Base-by-base conservation (phyloP, 1,139 yeast genomes). In the Yamadazyma taylorii region DNA sequence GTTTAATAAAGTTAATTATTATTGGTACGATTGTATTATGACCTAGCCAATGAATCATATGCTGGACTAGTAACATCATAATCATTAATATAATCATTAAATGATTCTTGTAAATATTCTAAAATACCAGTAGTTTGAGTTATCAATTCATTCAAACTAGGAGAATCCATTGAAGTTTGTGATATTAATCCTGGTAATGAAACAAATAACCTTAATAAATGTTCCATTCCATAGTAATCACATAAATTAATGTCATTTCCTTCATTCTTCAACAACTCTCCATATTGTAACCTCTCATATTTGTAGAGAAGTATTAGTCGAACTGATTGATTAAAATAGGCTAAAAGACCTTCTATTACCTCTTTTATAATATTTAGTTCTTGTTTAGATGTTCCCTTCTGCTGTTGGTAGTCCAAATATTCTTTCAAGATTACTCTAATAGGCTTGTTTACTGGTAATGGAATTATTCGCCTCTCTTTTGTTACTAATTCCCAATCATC, bases 401-500 rank as follows among this genome's bases (percentile, higher is more conserved):
- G 32, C 53, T 40, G 33, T 24, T 37, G 19, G 35, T 31, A 14
- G 73, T 61, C 53, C 12, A 88, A 55, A 27, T 71, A 60, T 26
- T 72, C 71, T 21, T 61, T 51, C 10, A 89, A 57, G 3, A 87
- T 74, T 3, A 61, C 64, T 2, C 68, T 61, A 1, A 85, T 83
- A 0, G 77, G 71, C 10, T 68, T 63, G 15, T 61, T 56, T 3
- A 79, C 62, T 0, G 96, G 95, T 28, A 88, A 58, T 17, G 73
- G 61, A 6, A 86, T 75, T 23, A 87, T 57, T 55, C 81, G 79
- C 36, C 83, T 82, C 46, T 86, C 85, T 52, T 86, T 86, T 2
- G 97, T 88, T 34, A 90, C 74, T 48, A 70, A 73, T 58, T 90
- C 96, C 97, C 97, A 92, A 64, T 92, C 97, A 54, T 88, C 90